Evolutionary conservation across 108 stramenopile genomes (phyloP).

Genomic region (Cyclotella sp.): DNA sequence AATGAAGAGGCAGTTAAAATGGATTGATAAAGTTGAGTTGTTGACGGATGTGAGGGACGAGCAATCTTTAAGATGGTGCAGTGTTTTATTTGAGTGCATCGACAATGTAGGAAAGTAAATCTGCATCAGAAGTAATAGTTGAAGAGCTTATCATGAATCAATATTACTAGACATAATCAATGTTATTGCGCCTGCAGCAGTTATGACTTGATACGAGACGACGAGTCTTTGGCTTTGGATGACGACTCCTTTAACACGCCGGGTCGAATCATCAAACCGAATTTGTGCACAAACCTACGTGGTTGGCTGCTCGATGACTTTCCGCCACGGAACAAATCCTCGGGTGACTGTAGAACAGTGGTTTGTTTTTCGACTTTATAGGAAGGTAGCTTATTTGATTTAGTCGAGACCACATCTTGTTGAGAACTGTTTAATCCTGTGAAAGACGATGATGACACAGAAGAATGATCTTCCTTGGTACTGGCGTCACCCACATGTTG

Average conservation of each 20-base stretch:
- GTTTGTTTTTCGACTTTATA: conserved; percentile 7
- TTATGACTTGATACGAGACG: conserved; percentile 10
- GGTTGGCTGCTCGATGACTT: conserved; percentile 45
- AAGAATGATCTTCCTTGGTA: neutral
- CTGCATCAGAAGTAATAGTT: no score
- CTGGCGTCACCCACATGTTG: neutral
- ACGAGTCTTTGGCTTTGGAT: conserved; percentile 18
- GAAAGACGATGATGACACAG: neutral
- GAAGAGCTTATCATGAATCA: no score
- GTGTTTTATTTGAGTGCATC: no score
- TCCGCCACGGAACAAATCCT: conserved; percentile 48
- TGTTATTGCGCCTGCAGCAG: neutral
- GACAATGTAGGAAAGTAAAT: no score
- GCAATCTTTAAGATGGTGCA: neutral
- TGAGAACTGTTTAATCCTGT: conserved; percentile 6
- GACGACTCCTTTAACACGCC: conserved; percentile 44
- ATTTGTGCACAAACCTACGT: conserved; percentile 54
- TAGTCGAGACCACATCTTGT: neutral
- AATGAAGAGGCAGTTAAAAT: conserved; percentile 30
- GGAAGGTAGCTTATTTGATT: neutral
- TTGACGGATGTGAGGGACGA: neutral
- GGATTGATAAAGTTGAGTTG: neutral
- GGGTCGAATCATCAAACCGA: conserved; percentile 51
- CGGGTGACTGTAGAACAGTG: conserved; percentile 4
- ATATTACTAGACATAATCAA: no score